Evolutionary conservation across 1,284 basidiomycete genomes (phyloP).

Genomic region (Erythrobasidium hasegawianum): DNA sequence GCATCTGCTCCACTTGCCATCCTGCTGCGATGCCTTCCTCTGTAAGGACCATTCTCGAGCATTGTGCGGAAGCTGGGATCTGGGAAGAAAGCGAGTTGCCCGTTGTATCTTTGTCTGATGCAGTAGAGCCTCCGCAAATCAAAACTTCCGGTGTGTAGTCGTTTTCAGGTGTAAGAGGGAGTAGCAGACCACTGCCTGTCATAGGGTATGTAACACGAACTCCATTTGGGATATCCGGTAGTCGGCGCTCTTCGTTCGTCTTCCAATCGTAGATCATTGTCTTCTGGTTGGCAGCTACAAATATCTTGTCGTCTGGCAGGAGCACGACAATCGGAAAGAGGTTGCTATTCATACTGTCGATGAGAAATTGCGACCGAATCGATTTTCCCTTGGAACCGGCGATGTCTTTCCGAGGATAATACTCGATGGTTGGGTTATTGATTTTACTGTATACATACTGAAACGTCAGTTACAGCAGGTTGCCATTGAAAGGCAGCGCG

Average conservation of each 20-base stretch:
- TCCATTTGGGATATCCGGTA: slow-evolving; percentile 69
- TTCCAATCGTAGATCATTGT: slow-evolving; percentile 73
- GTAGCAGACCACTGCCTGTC: slow-evolving; percentile 66
- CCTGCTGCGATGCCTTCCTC: slow-evolving; percentile 63
- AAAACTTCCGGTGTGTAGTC: slow-evolving; percentile 65
- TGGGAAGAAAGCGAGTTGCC: slow-evolving; percentile 62
- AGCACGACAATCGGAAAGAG: slow-evolving; percentile 71
- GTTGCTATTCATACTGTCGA: slow-evolving; percentile 69
- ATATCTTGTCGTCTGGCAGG: slow-evolving; percentile 64
- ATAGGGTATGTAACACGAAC: slow-evolving; percentile 78
- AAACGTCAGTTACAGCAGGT: too few relatives aligned
- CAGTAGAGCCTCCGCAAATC: slow-evolving; percentile 72
- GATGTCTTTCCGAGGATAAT: slow-evolving; percentile 65
- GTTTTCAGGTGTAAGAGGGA: slow-evolving; percentile 64
- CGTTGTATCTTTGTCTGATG: slow-evolving; percentile 61
- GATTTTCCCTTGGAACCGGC: slow-evolving; percentile 57
- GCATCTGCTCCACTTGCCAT: slow-evolving; percentile 70
- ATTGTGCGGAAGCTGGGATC: slow-evolving; percentile 66
- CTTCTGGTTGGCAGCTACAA: slow-evolving; percentile 72
- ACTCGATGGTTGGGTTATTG: slow-evolving; percentile 76
- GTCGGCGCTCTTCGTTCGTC: slow-evolving; percentile 59
- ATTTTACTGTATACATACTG: too few relatives aligned
- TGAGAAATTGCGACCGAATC: slow-evolving; percentile 61
- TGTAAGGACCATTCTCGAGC: slow-evolving; percentile 64
- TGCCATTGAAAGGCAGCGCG: slow-evolving; percentile 41